Evolutionary conservation across 2,329 filamentous ascomycete genomes (phyloP).

Genomic region (Exophiala lecanii-corni): DNA sequence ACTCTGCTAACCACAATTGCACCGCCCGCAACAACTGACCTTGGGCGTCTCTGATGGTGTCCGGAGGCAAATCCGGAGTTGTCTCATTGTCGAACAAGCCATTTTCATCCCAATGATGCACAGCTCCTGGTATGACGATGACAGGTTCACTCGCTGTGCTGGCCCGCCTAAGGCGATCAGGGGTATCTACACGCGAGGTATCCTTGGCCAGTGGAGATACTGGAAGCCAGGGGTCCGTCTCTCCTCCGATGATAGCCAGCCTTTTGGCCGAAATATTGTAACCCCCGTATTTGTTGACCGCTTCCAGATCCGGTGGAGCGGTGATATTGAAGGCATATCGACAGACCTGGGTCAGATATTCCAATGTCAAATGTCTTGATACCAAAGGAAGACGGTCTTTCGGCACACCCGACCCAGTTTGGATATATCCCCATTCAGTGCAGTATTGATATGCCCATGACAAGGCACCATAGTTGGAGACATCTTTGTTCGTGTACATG

Average conservation of each 20-base stretch:
- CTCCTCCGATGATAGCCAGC: constrained; percentile 71
- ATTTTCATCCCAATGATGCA: constrained; percentile 73
- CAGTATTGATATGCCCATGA: constrained; percentile 57
- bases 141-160: constrained; percentile 65
- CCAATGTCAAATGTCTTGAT: constrained; percentile 63
- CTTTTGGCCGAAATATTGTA: constrained; percentile 68
- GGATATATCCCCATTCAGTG: constrained; percentile 69
- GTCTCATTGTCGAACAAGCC: constrained; percentile 54
- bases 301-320: constrained; percentile 55
- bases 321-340: constrained; percentile 66
- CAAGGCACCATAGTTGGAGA: constrained; percentile 40
- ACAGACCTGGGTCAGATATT: constrained; percentile 61
- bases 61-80: constrained; percentile 53
- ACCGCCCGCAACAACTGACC: constrained; percentile 58
- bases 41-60: constrained; percentile 52
- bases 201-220: constrained; percentile 65
- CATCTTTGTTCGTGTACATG: constrained; percentile 43
- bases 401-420: constrained; percentile 67
- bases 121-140: constrained; percentile 66
- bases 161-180: constrained; percentile 40
- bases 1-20: constrained; percentile 62
- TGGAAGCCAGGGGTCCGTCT: constrained; percentile 74
- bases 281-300: constrained; percentile 72
- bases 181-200: constrained; percentile 37
- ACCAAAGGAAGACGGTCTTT: constrained; percentile 61